A percentile compares a stretch with the other conserved stretches of the same genome.
These are phyloP conservation scores for Hymenoscyphus infarciens DNA, from an alignment of 2,329 filamentous ascomycete species.

Conservation along the genomic window DNA sequence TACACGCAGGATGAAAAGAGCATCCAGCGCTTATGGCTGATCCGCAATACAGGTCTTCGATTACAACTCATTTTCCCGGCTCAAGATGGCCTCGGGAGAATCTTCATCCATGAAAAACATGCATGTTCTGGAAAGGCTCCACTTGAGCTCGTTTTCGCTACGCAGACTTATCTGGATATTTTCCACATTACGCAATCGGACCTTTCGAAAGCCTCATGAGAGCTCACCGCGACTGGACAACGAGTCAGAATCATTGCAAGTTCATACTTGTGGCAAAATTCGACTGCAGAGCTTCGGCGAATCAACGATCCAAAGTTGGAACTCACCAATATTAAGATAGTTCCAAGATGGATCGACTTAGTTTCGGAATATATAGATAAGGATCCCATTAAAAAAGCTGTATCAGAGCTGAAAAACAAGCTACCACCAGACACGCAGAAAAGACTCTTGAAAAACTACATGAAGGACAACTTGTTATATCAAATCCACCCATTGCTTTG, in stretches of 20 bases:
- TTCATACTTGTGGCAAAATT: not conserved
- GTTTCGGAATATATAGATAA: not conserved
- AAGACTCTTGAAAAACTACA: not conserved
- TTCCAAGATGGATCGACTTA: not conserved
- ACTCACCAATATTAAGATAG: not conserved
- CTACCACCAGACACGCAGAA: not conserved
- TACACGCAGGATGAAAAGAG: too few species aligned
- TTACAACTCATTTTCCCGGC: not conserved
- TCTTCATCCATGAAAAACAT: not conserved
- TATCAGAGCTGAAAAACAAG: not conserved
- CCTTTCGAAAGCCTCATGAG: not conserved
- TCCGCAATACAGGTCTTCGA: not conserved
- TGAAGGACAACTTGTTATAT: not conserved
- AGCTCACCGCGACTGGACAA: not conserved
- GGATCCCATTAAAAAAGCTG: not conserved
- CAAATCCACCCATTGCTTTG: not conserved
- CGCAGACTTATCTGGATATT: not conserved
- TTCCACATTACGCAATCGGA: not conserved
- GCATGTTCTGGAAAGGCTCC: not conserved
- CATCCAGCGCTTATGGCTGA: not conserved
- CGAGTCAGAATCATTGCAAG: not conserved
- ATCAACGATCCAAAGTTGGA: not conserved
- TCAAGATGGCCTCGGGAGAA: not conserved
- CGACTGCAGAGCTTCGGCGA: not conserved
- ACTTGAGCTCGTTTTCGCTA: not conserved